These are phyloP conservation scores for Aspergillus udagawae DNA, from an alignment of 2,329 filamentous ascomycete genomes.

Conservation along the genomic window DNA sequence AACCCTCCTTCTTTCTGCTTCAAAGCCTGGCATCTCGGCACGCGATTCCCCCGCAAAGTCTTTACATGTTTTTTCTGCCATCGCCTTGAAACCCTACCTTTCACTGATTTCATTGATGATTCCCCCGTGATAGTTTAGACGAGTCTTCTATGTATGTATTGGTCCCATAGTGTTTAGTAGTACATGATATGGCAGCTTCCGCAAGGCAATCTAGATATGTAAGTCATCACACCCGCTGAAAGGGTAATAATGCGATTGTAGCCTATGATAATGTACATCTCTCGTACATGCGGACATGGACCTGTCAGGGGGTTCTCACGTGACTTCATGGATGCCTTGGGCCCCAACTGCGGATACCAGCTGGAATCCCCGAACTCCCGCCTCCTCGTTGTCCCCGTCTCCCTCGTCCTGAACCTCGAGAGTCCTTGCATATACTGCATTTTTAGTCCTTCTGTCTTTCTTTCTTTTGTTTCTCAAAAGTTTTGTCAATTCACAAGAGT, in stretches of 20 bases:
- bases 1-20: not conserved
- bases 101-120: not conserved
- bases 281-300: not conserved
- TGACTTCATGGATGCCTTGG: slow-evolving; percentile 19
- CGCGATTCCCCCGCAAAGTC: not conserved
- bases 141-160: slow-evolving; percentile 21
- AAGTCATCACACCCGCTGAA: not conserved
- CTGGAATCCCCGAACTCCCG: slow-evolving; percentile 19
- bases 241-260: not conserved
- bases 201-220: not conserved
- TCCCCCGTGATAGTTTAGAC: slow-evolving; percentile 17
- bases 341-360: slow-evolving; percentile 21
- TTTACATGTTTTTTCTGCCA: not conserved
- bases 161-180: slow-evolving; percentile 11
- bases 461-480: not conserved
- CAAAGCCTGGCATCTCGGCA: not conserved
- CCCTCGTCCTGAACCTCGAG: not conserved
- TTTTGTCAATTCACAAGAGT: slow-evolving; percentile 10
- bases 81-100: not conserved
- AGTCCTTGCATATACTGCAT: slow-evolving; percentile 3
- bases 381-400: slow-evolving; percentile 12
- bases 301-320: slow-evolving; percentile 30
- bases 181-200: not conserved
- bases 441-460: slow-evolving; percentile 3
- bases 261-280: not conserved